These are phyloP conservation scores for Fusarium dimerum DNA, from an alignment of 2,329 filamentous ascomycete species.

Conservation along the genomic window DNA sequence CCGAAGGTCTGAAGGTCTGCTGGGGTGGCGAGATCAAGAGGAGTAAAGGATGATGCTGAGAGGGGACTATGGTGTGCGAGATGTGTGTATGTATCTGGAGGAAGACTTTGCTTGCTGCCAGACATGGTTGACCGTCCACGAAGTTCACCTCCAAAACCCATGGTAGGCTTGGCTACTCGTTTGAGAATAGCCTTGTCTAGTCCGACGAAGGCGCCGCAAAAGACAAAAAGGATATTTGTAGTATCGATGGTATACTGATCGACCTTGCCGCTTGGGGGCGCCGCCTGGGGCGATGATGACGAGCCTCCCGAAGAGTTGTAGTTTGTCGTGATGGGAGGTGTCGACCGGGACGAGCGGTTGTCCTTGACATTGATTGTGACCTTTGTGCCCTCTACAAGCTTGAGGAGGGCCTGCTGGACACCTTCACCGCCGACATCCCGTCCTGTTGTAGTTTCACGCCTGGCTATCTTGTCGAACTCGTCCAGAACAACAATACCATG, in stretches of 20 bases:
- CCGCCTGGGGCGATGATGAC: slow-evolving; percentile 46
- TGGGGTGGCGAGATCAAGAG: slow-evolving; percentile 72
- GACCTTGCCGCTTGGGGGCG: slow-evolving; percentile 51
- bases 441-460: slow-evolving; percentile 81
- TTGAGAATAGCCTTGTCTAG: slow-evolving; percentile 85
- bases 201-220: slow-evolving; percentile 92
- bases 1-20: slow-evolving; percentile 81
- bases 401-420: slow-evolving; percentile 91
- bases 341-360: slow-evolving; percentile 60
- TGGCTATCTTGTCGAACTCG: slow-evolving; percentile 96
- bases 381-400: slow-evolving; percentile 94
- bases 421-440: slow-evolving; percentile 96
- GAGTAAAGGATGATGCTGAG: slow-evolving; percentile 48
- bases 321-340: slow-evolving; percentile 54
- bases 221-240: slow-evolving; percentile 96
- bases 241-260: slow-evolving; percentile 80
- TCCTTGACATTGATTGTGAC: slow-evolving; percentile 89
- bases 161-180: slow-evolving; percentile 80
- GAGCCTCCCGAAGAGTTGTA: slow-evolving; percentile 48
- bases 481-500: slow-evolving; percentile 94
- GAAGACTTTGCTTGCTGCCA: slow-evolving; percentile 59
- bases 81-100: slow-evolving; percentile 60
- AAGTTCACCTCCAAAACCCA: slow-evolving; percentile 88
- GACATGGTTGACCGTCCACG: slow-evolving; percentile 55
- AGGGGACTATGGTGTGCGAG: slow-evolving; percentile 54